Base-by-base conservation (phyloP, 306 rosid species). In the Dalbergia oliveri region DNA sequence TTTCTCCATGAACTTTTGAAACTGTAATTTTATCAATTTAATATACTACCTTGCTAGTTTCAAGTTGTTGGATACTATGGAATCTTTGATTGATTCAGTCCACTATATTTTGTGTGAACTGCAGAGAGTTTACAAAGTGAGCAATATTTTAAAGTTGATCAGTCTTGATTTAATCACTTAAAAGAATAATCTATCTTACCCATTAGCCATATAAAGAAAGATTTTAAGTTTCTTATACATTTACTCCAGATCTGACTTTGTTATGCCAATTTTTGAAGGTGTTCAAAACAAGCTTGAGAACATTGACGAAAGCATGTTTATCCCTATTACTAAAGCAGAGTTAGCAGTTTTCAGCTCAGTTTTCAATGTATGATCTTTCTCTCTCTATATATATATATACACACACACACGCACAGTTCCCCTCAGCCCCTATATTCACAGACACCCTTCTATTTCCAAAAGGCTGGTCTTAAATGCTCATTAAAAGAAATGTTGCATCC, bases 301-400 rank as follows among this genome's bases (percentile, higher is more conserved):
- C 81, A 19, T 86, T 83, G 91, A 94, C 0, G 97, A 92, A 64
- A 91, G 63, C 73, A 86, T 94, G 72, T 88, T 77, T 69, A 88
- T 94, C 83, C 97, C 97, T 14, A 77, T 94, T 62, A 84, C 89
- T 83, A 92, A 72, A 72, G 97, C 91, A 11, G 97, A 94, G 82
- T 82, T 85, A 66, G 82, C 94, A 53, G 97, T 94, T 78, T 89
- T 92, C 73, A 83, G 35, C 61, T 80, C 94, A 35, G 87, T 94
- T 84, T 94, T 94, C 89, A 86, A 84, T 76, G 98, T 94, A 87
- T 35, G 90, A 56, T 77, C n/a, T 47, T 63, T 81, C 72, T 66
- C 80, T 67, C 41, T 16, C 26, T 16, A 73, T 23, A 35, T 1
- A 35, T 6, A 35, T 6, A 6, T 6, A 3, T 6, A 35, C 41